Conservation (phyloP, 2,329 filamentous ascomycete species). For the Tolypocladium paradoxum region DNA sequence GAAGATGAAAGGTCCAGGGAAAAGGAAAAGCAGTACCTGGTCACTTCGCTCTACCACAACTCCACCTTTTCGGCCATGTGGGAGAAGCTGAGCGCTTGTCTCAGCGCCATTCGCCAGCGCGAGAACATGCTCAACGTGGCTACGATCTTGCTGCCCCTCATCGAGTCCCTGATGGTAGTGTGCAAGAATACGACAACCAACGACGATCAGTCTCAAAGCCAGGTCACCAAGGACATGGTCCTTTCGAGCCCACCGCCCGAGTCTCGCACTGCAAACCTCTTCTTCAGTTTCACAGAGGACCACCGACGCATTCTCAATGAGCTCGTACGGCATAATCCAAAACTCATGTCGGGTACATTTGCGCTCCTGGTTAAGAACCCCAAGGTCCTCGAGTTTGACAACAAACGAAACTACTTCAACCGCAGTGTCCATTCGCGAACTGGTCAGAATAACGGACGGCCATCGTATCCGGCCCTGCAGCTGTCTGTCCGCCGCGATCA, state of each 20-base stretch:
- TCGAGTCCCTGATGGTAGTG: constrained; percentile 96
- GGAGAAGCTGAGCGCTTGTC: constrained; percentile 81
- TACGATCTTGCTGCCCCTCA: constrained; percentile 85
- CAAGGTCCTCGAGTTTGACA: constrained; percentile 97
- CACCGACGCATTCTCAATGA: constrained; percentile 97
- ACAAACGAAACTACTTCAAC: constrained; percentile 98
- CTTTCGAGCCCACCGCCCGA: constrained; percentile 68
- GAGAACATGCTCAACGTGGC: constrained; percentile 96
- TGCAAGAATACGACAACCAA: constrained; percentile 92
- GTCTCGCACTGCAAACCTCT: constrained; percentile 73
- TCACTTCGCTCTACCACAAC: constrained; percentile 83
- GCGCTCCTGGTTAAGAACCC: constrained; percentile 94
- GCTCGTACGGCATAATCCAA: constrained; percentile 90
- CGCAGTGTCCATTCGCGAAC: constrained; percentile 70
- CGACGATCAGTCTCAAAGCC: constrained; percentile 45
- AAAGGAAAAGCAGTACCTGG: constrained; percentile 67
- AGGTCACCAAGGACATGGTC: constrained; percentile 54
- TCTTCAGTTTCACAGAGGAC: constrained; percentile 96
- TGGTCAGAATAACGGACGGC: constrained; percentile 57
- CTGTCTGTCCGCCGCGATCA: constrained; percentile 85
- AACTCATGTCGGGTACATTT: constrained; percentile 97
- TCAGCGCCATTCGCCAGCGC: constrained; percentile 78
- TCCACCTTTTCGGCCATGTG: constrained; percentile 83
- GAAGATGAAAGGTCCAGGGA: constrained; percentile 42
- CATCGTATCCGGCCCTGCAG: constrained; percentile 63